Evolutionary conservation across 257 asterid genomes (phyloP).

Genomic region (Solanum etuberosum): DNA sequence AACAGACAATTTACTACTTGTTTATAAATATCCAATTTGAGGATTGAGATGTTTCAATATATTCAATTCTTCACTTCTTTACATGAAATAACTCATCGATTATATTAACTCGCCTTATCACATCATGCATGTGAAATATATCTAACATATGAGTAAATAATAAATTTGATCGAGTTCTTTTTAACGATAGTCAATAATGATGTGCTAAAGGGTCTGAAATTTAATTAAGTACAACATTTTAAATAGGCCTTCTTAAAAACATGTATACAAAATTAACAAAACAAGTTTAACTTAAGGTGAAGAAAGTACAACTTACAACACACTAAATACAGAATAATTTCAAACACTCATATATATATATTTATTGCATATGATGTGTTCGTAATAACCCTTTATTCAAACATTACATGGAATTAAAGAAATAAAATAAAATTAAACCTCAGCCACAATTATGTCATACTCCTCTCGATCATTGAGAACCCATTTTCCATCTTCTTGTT

Average conservation of each 20-base stretch:
- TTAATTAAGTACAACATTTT: neutral
- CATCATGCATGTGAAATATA: neutral
- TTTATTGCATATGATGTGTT: neutral
- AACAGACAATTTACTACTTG: neutral
- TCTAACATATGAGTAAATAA: neutral
- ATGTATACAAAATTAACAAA: neutral
- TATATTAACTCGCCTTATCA: neutral
- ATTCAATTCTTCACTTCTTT: neutral
- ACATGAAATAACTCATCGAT: neutral
- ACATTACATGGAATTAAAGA: neutral
- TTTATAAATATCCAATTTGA: neutral
- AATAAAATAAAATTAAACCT: neutral
- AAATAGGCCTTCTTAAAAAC: neutral
- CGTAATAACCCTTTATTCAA: neutral
- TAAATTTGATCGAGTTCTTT: neutral
- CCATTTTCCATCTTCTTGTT: constrained; percentile 71
- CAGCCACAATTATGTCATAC: neutral
- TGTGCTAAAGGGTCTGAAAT: neutral
- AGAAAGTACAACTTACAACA: neutral
- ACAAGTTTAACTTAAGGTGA: neutral
- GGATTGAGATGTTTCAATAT: neutral
- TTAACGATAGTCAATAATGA: neutral
- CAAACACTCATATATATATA: neutral
- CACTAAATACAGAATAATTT: neutral
- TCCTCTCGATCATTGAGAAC: constrained; percentile 39